Conservation (phyloP, 2,329 filamentous ascomycete genomes). For the Penicillium decumbens region DNA sequence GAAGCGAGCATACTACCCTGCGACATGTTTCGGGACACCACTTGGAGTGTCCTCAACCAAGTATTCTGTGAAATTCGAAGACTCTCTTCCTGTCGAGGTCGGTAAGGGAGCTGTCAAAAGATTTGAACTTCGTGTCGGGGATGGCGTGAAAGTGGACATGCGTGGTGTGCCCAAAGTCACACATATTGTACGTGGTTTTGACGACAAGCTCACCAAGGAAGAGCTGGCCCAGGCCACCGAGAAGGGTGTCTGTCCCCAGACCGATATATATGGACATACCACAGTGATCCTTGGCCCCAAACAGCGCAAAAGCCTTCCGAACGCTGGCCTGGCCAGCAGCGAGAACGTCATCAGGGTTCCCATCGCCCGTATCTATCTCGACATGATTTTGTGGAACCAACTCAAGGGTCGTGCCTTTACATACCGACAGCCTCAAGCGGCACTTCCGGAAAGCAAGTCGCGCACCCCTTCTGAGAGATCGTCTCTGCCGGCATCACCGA, state of each 20-base stretch:
- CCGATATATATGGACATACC: conserved; percentile 43
- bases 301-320: conserved; percentile 41
- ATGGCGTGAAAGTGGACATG: conserved; percentile 46
- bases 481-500: conserved; percentile 46
- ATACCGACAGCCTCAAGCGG: conserved; percentile 21
- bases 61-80: conserved; percentile 46
- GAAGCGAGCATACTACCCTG: conserved; percentile 56
- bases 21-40: conserved; percentile 51
- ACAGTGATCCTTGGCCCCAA: conserved; percentile 42
- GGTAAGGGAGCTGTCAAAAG: conserved; percentile 39
- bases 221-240: conserved; percentile 24
- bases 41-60: conserved; percentile 37
- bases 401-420: conserved; percentile 41
- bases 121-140: conserved; percentile 44
- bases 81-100: conserved; percentile 40
- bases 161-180: conserved; percentile 40
- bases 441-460: conserved; percentile 19
- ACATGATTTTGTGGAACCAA: conserved; percentile 45
- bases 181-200: conserved; percentile 43
- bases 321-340: conserved; percentile 24
- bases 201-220: conserved; percentile 31
- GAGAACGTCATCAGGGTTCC: conserved; percentile 40
- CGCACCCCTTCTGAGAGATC: conserved; percentile 38
- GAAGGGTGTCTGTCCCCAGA: conserved; percentile 29
- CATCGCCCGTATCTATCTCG: conserved; percentile 45